Base-by-base conservation (phyloP, 495 filamentous ascomycete species). In the Aspergillus indologenus region DNA sequence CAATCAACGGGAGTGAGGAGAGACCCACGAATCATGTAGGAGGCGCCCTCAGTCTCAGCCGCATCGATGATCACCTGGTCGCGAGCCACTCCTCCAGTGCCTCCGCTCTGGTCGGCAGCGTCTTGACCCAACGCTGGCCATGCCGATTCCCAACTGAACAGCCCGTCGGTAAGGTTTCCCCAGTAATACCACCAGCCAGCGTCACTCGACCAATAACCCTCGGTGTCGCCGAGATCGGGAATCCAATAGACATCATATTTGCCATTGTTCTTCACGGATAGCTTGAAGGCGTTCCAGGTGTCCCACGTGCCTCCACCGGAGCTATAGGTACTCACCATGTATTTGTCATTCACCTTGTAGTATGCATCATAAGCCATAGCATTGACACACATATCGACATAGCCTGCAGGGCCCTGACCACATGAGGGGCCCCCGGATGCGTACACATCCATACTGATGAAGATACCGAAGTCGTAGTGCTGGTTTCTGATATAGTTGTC, bases 81-180 rank as follows among this genome's bases (percentile, higher is more conserved):
- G 5, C 66, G 61, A 52, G 67, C 66, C 4, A 66, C 31, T 4
- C 57, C 56, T 9, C 63, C 63, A 20, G 24, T 9, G 9, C 26
- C 26, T 9, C 26, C 26, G 4, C 4, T 29, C 26, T 29, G 26
- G 26, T 3, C 26, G 4, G 26, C 3, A 3, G 26, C 26, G 4
- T 29, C 4, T 9, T 29, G 26, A 9, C 26, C 26, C 4, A 29
- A 9, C 4, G 42, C 22, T 6, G 71, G 71, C 71, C 71, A 74
- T 1, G 68, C 70, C 0, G 70, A 53, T 50, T 74, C 71, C 70
- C 71, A 74, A 40, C 68, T 71, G 43, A 73, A 74, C 23, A 62
- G 31, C 20, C 70, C 71, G 58, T 73, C 68, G 0, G 70, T 61
- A 42, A 71, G 53, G 5, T 54, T 58, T 19, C 56, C 40, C 29